A percentile compares a stretch with the other conserved stretches of the same genome.
phyloP scores from a whole-genome alignment of 768 basidiomycete genomes.

The Naganishia onofrii region DNA sequence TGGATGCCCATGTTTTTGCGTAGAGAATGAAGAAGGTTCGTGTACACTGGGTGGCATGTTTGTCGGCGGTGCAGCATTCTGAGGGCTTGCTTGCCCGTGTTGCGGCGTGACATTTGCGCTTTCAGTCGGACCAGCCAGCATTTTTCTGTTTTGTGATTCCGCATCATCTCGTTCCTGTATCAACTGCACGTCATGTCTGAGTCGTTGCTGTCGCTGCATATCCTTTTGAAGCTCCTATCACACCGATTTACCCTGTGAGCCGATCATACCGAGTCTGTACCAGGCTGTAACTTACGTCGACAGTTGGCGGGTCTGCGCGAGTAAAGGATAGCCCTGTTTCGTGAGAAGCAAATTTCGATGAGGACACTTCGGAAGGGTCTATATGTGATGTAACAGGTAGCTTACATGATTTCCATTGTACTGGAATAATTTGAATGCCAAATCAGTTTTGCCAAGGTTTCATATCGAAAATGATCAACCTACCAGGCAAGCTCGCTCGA shows the following conservation, averaged over 20 bases:
- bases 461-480: not conserved
- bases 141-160: conserved; percentile 17
- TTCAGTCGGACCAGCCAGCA: conserved; percentile 21
- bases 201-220: conserved; percentile 14
- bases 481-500: conserved; percentile 18
- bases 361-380: not conserved
- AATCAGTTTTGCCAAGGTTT: not conserved
- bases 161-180: conserved; percentile 25
- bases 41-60: not conserved
- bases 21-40: conserved; percentile 2
- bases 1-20: conserved; percentile 18
- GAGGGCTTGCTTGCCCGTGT: not conserved
- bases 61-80: not conserved
- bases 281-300: not conserved
- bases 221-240: conserved; percentile 24
- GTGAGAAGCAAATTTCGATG: not conserved
- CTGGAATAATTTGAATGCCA: not conserved
- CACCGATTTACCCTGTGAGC: not conserved
- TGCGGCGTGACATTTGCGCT: conserved; percentile 14
- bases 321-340: conserved; percentile 25
- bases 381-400: not conserved
- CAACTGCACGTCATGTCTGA: conserved; percentile 25
- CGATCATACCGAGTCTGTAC: not conserved
- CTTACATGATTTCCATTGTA: conserved; percentile 31
- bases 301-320: conserved; percentile 14